Conservation (phyloP, 768 basidiomycete genomes). For the Guyanaporus albipodus region DNA sequence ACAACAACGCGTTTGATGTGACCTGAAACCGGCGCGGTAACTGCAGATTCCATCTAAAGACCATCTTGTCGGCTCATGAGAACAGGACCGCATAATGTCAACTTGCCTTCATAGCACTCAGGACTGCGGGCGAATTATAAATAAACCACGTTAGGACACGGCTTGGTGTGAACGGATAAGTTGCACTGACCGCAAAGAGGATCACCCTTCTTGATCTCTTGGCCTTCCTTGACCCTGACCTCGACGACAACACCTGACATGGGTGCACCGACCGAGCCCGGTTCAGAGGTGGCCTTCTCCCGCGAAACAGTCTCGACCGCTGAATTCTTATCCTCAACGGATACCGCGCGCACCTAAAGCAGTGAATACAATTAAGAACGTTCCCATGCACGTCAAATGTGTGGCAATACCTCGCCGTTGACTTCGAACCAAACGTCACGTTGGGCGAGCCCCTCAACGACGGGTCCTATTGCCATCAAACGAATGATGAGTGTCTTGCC, state of each 20-base stretch:
- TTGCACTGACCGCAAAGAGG: slow-evolving; percentile 75
- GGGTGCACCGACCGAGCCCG: slow-evolving; percentile 95
- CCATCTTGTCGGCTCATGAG: slow-evolving; percentile 15
- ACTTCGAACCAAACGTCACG: slow-evolving; percentile 99
- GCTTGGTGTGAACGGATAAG: slow-evolving; percentile 16
- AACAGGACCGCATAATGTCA: background rate
- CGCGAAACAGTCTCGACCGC: slow-evolving; percentile 93
- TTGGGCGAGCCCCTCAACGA: slow-evolving; percentile 86
- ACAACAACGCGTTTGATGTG: slow-evolving; percentile 93
- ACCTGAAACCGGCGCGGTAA: slow-evolving; percentile 94
- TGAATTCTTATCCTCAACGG: slow-evolving; percentile 95
- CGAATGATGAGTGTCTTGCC: slow-evolving; percentile 97
- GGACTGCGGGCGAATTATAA: slow-evolving; percentile 44
- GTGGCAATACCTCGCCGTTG: slow-evolving; percentile 75
- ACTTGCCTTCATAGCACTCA: slow-evolving; percentile 95
- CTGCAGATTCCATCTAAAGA: slow-evolving; percentile 91
- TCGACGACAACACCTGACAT: slow-evolving; percentile 99
- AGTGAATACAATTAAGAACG: slow-evolving; percentile 12
- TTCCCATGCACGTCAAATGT: slow-evolving; percentile 8
- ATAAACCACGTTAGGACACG: slow-evolving; percentile 15
- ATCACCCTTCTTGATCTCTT: slow-evolving; percentile 98
- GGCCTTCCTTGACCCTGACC: slow-evolving; percentile 95
- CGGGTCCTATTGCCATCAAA: slow-evolving; percentile 91
- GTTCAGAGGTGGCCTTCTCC: slow-evolving; percentile 91
- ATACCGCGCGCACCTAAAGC: slow-evolving; percentile 81